A percentile compares a stretch with the other conserved stretches of the same genome.
These are phyloP conservation scores for Xylaria sp. DNA, from an alignment of 2,329 filamentous ascomycete species.

Conservation along the genomic window DNA sequence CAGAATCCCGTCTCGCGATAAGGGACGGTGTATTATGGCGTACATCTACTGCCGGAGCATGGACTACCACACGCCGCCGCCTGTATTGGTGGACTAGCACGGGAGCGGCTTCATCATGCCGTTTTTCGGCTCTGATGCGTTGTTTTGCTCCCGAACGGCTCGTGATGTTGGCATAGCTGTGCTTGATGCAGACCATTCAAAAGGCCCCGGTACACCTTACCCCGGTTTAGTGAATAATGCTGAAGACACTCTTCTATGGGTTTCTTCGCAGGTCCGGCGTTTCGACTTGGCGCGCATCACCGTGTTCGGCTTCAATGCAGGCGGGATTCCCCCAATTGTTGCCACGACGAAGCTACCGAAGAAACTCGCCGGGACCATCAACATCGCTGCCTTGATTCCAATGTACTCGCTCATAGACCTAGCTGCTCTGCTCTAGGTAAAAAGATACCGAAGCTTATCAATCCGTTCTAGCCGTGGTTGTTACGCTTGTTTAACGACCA, in stretches of 20 bases:
- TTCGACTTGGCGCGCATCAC: neutral
- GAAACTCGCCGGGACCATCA: slow-evolving; percentile 1
- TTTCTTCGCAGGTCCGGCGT: neutral
- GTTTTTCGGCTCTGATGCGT: slow-evolving; percentile 18
- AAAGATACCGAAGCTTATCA: slow-evolving; percentile 23
- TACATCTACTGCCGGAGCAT: slow-evolving; percentile 25
- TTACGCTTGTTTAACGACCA: slow-evolving; percentile 23
- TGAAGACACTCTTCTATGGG: slow-evolving; percentile 8
- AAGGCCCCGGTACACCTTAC: slow-evolving; percentile 22
- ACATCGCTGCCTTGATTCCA: slow-evolving; percentile 7
- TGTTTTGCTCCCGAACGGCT: slow-evolving; percentile 27
- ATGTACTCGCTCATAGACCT: slow-evolving; percentile 25
- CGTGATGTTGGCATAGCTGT: slow-evolving; percentile 35
- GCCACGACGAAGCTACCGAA: neutral
- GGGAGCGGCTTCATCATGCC: slow-evolving; percentile 29
- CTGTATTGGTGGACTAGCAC: slow-evolving; percentile 30
- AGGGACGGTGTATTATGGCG: slow-evolving; percentile 17
- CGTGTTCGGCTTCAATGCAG: slow-evolving; percentile 1
- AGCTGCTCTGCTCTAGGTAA: slow-evolving; percentile 15
- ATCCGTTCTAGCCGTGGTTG: slow-evolving; percentile 7
- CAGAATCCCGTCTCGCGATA: slow-evolving; percentile 33
- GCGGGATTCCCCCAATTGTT: neutral
- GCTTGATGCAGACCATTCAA: slow-evolving; percentile 40
- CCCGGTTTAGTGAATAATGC: slow-evolving; percentile 1
- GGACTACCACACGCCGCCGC: neutral